phyloP scores from a whole-genome alignment of 202 grass and related monocot genomes.

The Schoenoplectus triqueter region DNA sequence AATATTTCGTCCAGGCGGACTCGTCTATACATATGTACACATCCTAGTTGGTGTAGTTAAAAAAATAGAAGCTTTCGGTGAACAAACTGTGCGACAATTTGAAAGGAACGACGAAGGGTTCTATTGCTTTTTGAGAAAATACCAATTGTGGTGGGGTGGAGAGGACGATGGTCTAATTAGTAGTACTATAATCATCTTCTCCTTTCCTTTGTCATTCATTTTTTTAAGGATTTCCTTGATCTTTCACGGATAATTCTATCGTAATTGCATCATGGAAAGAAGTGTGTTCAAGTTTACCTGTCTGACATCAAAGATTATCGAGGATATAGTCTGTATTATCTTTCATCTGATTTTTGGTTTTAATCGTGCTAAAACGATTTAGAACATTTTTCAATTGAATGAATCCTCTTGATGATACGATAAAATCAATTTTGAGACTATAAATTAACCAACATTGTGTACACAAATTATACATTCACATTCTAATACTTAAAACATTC shows the following conservation, averaged over 20 bases:
- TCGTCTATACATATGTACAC: too few relatives aligned
- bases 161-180: neutral
- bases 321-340: neutral
- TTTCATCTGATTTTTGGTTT: neutral
- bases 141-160: neutral
- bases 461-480: too few relatives aligned
- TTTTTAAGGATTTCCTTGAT: too few relatives aligned
- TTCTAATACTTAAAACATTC: too few relatives aligned
- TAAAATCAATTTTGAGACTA: neutral
- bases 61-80: neutral
- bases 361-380: neutral
- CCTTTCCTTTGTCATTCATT: neutral
- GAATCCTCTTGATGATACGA: neutral
- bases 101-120: neutral
- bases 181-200: neutral
- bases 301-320: neutral
- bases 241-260: neutral
- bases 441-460: too few relatives aligned
- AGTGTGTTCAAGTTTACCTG: neutral
- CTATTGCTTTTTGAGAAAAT: too few relatives aligned
- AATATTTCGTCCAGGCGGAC: neutral
- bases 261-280: constrained; percentile 8
- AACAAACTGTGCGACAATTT: neutral
- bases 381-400: too few relatives aligned
- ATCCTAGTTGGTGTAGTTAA: too few relatives aligned